These are phyloP conservation scores for Leavenworthia alabamica DNA, from an alignment of 345 rosid species.

Conservation along the genomic window DNA sequence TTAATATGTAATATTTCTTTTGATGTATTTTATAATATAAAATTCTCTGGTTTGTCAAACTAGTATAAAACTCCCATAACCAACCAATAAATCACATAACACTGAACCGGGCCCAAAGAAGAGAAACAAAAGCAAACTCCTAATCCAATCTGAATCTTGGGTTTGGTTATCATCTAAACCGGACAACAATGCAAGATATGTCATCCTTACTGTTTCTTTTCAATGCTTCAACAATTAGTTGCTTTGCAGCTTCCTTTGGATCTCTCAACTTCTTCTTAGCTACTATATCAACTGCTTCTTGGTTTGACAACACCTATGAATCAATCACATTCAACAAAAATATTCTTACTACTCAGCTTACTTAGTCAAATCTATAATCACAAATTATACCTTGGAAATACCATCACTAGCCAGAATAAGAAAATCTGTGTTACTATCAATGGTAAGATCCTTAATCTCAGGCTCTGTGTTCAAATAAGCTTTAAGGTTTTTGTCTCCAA, in stretches of 20 bases:
- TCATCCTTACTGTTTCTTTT: constrained; percentile 55
- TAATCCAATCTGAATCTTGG: neutral
- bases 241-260: constrained; percentile 49
- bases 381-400: constrained; percentile 49
- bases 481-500: constrained; percentile 71
- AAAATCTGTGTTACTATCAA: constrained; percentile 37
- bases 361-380: neutral
- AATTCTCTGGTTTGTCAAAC: neutral
- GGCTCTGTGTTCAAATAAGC: constrained; percentile 60
- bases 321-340: neutral
- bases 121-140: neutral
- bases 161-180: constrained; percentile 35
- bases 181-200: constrained; percentile 60
- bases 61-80: neutral
- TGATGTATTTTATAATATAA: neutral
- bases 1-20: no score
- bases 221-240: constrained; percentile 40
- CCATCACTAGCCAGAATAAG: constrained; percentile 70
- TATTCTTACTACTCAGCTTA: neutral
- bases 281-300: constrained; percentile 56
- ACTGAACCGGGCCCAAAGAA: neutral
- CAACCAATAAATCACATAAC: neutral
- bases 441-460: constrained; percentile 34
- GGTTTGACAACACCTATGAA: constrained; percentile 57
- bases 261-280: constrained; percentile 44